Evolutionary conservation across 164 flowering plant genomes (phyloP).

Genomic region (Buxus sempervirens): DNA sequence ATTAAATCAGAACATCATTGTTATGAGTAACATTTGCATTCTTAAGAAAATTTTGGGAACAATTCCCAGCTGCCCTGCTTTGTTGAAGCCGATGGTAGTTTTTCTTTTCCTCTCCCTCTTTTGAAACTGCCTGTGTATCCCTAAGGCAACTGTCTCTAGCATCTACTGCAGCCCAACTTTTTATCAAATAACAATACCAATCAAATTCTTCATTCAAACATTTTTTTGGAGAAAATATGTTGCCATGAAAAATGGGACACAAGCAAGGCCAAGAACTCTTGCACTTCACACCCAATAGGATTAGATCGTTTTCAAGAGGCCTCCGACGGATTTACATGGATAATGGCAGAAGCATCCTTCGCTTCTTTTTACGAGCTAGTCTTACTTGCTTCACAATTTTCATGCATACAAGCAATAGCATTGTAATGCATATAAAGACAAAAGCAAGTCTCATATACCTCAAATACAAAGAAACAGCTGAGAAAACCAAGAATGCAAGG

Average conservation of each 20-base stretch:
- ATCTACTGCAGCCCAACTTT: background rate
- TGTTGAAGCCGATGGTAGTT: too few species aligned
- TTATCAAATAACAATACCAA: background rate
- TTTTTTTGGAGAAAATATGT: background rate
- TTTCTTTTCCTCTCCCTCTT: too few species aligned
- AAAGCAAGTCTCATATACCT: background rate
- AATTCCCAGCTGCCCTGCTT: too few species aligned
- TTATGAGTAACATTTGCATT: too few species aligned
- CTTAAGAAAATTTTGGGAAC: too few species aligned
- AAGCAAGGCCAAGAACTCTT: slow-evolving; percentile 21
- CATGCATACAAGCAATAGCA: slow-evolving; percentile 65
- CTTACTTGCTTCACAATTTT: slow-evolving; percentile 80
- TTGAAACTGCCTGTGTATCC: too few species aligned
- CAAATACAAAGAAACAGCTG: background rate
- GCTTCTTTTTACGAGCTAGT: slow-evolving; percentile 73
- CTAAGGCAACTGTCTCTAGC: background rate
- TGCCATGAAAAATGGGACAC: slow-evolving; percentile 15
- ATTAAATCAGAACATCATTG: too few species aligned
- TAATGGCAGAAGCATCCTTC: slow-evolving; percentile 97
- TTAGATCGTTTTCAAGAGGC: background rate
- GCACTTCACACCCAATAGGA: slow-evolving; percentile 3
- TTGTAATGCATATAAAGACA: background rate
- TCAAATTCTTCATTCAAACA: background rate
- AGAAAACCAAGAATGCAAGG: slow-evolving; percentile 20
- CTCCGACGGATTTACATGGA: slow-evolving; percentile 57